Conservation (phyloP, 202 grass and related monocot genomes). For the Saccharum hybrid region DNA sequence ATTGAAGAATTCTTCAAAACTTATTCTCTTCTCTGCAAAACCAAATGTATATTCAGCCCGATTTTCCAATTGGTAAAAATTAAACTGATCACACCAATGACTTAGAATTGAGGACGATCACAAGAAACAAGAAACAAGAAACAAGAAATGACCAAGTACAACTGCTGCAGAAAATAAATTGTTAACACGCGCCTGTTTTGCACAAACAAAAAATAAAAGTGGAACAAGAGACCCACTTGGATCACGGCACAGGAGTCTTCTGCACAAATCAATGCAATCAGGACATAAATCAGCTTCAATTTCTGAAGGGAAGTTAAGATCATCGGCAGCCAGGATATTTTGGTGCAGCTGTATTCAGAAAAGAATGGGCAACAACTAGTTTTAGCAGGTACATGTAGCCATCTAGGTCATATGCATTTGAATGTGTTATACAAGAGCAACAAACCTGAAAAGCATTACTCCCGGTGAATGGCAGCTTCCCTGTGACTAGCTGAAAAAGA, state of each 20-base stretch:
- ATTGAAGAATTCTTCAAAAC: slow-evolving; percentile 81
- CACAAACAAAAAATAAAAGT: slow-evolving; percentile 22
- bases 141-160: slow-evolving; percentile 10
- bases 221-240: slow-evolving; percentile 49
- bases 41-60: slow-evolving; percentile 26
- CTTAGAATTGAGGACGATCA: not conserved
- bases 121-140: too few relatives aligned
- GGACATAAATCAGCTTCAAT: slow-evolving; percentile 52
- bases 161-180: slow-evolving; percentile 24
- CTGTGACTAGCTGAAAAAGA: slow-evolving; percentile 77
- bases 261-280: slow-evolving; percentile 69
- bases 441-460: slow-evolving; percentile 51
- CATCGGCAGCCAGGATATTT: slow-evolving; percentile 64
- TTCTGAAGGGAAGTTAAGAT: slow-evolving; percentile 64
- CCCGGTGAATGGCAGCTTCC: slow-evolving; percentile 58
- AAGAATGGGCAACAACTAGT: slow-evolving; percentile 25
- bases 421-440: not conserved
- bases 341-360: slow-evolving; percentile 52
- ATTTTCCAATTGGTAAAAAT: slow-evolving; percentile 13
- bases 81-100: slow-evolving; percentile 2
- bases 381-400: slow-evolving; percentile 33
- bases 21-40: slow-evolving; percentile 70
- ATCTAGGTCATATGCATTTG: not conserved
- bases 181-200: slow-evolving; percentile 1
- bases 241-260: slow-evolving; percentile 60